phyloP scores from a whole-genome alignment of 2,329 filamentous ascomycete genomes.

The Thielaviopsis euricoi region DNA sequence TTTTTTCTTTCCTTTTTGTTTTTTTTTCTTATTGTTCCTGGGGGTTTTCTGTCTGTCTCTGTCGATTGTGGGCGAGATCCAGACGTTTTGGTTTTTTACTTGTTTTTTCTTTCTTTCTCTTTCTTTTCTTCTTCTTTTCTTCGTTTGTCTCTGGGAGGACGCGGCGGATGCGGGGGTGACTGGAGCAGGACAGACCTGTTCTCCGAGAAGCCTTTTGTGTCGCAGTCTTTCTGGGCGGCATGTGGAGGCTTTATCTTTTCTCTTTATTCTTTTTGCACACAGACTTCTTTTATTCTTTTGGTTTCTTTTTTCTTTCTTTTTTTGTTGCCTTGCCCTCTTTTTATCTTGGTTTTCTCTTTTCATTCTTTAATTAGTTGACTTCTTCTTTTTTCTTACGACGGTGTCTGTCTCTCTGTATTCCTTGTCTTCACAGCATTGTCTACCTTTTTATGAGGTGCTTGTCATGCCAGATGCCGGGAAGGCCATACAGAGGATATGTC shows the following conservation, averaged over 20 bases:
- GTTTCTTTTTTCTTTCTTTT: background rate
- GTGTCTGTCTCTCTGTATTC: background rate
- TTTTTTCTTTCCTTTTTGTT: background rate
- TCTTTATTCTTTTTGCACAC: background rate
- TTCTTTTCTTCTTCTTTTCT: constrained; percentile 1
- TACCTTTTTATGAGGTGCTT: background rate
- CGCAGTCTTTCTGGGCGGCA: background rate
- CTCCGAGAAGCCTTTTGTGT: too few species aligned
- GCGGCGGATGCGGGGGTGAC: too few species aligned
- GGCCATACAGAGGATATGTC: too few species aligned
- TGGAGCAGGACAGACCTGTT: too few species aligned
- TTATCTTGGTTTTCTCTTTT: background rate
- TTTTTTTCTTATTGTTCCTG: background rate
- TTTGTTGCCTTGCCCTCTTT: background rate
- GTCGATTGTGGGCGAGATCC: too few species aligned
- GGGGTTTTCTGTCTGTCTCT: too few species aligned
- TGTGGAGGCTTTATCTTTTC: background rate
- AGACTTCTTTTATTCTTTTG: background rate
- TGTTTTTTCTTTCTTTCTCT: background rate
- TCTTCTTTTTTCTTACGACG: constrained; percentile 1
- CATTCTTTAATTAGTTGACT: background rate
- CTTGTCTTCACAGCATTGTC: background rate
- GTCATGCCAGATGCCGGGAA: too few species aligned
- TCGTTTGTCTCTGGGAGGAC: background rate
- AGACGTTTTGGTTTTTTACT: too few species aligned